phyloP scores from a whole-genome alignment of 75 land plant species.

The Gnetum montanum region DNA sequence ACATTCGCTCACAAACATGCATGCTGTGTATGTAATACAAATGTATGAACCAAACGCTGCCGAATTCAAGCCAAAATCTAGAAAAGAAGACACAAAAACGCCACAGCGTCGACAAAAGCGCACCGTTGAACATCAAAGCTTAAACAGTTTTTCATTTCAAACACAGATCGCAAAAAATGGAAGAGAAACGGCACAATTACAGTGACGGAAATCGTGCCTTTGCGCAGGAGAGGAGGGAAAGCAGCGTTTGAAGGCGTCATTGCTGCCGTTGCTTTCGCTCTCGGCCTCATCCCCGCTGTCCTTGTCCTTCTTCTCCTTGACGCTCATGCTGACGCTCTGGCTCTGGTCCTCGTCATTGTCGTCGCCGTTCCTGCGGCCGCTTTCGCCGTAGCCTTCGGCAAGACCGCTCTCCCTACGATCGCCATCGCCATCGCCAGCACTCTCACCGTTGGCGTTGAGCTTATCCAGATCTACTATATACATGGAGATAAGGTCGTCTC shows the following conservation, averaged over 20 bases:
- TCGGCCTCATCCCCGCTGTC: conserved; percentile 59
- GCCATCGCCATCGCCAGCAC: conserved; percentile 18
- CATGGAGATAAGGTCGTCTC: conserved; percentile 55
- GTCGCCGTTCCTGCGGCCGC: conserved; percentile 33
- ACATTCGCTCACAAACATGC: too few relatives aligned
- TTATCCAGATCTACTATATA: conserved; percentile 81
- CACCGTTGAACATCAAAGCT: too few relatives aligned
- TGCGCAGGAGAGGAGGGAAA: too few relatives aligned
- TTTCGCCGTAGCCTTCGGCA: conserved; percentile 36
- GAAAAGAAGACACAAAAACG: too few relatives aligned
- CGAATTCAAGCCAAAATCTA: too few relatives aligned
- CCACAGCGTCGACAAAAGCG: too few relatives aligned
- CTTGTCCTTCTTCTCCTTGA: conserved; percentile 5
- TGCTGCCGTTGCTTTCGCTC: conserved; percentile 33
- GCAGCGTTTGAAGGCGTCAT: conserved; percentile 33
- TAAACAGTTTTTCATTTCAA: too few relatives aligned
- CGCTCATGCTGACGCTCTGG: neutral
- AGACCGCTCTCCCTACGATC: conserved; percentile 20
- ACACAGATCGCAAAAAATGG: too few relatives aligned
- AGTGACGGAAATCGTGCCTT: too few relatives aligned
- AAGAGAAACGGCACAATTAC: too few relatives aligned
- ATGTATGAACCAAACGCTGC: too few relatives aligned
- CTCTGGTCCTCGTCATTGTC: neutral
- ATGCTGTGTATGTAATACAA: too few relatives aligned
- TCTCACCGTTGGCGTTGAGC: conserved; percentile 41